Evolutionary conservation across 1,139 yeast genomes (phyloP).

Genomic region (Sugiyamaella pinicola): DNA sequence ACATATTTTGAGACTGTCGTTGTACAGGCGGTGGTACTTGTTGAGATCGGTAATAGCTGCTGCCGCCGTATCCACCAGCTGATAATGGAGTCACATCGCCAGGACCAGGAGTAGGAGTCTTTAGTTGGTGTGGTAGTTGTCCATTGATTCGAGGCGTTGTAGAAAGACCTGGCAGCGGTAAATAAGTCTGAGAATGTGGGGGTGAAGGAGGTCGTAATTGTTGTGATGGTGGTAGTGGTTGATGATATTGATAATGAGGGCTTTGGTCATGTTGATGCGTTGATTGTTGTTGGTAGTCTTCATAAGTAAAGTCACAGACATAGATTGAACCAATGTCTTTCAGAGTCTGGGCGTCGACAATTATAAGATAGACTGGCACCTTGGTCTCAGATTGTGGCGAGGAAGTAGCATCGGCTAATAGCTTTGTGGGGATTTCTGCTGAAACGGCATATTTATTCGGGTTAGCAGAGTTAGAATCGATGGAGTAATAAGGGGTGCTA

Average conservation of each 20-base stretch:
- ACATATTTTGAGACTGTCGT: constrained; percentile 1
- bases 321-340: constrained; percentile 31
- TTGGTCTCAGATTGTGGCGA: constrained; percentile 16
- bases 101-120: constrained; percentile 11
- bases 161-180: constrained; percentile 13
- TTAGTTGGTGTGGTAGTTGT: neutral
- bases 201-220: constrained; percentile 16
- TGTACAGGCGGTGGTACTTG: constrained; percentile 24
- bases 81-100: constrained; percentile 8
- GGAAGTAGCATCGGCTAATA: constrained; percentile 22
- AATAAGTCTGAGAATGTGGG: constrained; percentile 18
- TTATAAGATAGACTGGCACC: constrained; percentile 26
- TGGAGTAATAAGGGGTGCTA: constrained; percentile 16
- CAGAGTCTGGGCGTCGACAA: constrained; percentile 18
- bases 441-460: constrained; percentile 27
- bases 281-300: constrained; percentile 14
- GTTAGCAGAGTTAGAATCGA: constrained; percentile 16
- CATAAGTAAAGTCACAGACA: constrained; percentile 31
- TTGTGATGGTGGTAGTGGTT: constrained; percentile 28
- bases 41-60: constrained; percentile 19
- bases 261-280: constrained; percentile 1
- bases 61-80: constrained; percentile 10
- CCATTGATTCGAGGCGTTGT: constrained; percentile 12
- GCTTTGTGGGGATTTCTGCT: constrained; percentile 29
- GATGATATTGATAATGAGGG: constrained; percentile 9